Base-by-base conservation (phyloP, 2,329 filamentous ascomycete genomes). In the Diplocarpon rosae region DNA sequence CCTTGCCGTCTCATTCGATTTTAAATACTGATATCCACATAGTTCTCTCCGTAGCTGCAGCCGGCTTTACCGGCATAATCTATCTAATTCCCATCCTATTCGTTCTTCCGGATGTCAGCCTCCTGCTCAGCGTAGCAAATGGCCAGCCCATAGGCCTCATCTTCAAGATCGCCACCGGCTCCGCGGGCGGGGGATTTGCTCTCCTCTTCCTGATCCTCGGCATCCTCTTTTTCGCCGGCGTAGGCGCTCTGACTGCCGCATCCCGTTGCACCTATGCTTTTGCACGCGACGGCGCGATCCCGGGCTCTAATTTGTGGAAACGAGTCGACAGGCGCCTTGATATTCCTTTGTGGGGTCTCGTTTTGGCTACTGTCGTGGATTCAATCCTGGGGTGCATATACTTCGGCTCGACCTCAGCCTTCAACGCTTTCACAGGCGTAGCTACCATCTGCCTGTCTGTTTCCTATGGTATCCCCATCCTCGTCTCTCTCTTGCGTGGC, bases 371-470 rank as follows among this genome's bases (percentile, higher is more conserved):
- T 0, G 58, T 70, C 0, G 75, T 89, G 35, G 78, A 84, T 61
- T 83, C 77, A 53, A 65, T 88, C 10, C 70, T 89, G 0, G 84
- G 83, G 0, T 70, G 85, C 52, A 87, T 89, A 62, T 89, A 85
- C 66, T 86, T 89, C 52, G 85, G 85, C 9, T 84, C 79, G 1
- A 74, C 76, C 0, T 81, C 83, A 0, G 85, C 85, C 0, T 89
- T 89, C 67, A 83, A 82, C 67, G 80, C 78, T 9, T 88, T 89
- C 63, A 88, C 83, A 0, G 83, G 83, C 24, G 83, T 87, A 1
- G 84, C 83, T 1, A 88, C 83, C 4, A 87, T 89, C 59, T 87
- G 83, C 52, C 72, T 89, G 0, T 82, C 78, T 0, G 78, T 79
- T 3, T 85, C 81, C 0, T 89, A 89, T 61, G 83, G 80, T 12